Conservation (phyloP, 192 early-diverging fungal species). For the Oehlia diaphana region DNA sequence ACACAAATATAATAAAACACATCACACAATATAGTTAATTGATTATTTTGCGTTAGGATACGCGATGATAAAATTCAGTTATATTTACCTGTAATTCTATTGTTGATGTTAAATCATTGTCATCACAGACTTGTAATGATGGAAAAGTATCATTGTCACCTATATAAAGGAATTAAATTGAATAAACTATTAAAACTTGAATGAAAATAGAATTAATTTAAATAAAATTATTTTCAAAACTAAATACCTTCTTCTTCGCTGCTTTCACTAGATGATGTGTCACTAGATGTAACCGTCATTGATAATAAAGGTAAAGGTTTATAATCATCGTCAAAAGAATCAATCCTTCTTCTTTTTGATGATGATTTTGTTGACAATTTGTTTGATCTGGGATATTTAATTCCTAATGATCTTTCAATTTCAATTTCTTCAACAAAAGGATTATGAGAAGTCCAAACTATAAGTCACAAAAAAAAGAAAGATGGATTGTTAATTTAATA, state of each 20-base stretch:
- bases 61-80: neutral
- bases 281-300: neutral
- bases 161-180: neutral
- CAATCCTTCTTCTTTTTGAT: neutral
- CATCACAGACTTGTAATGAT: neutral
- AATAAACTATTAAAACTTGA: neutral
- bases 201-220: no score
- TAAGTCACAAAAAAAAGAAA: neutral
- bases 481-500: neutral
- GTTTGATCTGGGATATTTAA: neutral
- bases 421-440: neutral
- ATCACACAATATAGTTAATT: neutral
- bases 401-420: neutral
- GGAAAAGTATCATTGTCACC: neutral
- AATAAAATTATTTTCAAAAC: no score
- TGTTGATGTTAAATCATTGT: neutral
- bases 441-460: neutral
- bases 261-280: neutral
- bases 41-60: neutral
- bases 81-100: neutral
- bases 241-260: neutral
- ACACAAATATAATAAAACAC: neutral
- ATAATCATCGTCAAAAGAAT: neutral
- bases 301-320: neutral
- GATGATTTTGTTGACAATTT: neutral